Evolutionary conservation across 306 rosid genomes (phyloP), one percentile per base, ranked within the genome.

Genomic region (Myrica gale): DNA sequence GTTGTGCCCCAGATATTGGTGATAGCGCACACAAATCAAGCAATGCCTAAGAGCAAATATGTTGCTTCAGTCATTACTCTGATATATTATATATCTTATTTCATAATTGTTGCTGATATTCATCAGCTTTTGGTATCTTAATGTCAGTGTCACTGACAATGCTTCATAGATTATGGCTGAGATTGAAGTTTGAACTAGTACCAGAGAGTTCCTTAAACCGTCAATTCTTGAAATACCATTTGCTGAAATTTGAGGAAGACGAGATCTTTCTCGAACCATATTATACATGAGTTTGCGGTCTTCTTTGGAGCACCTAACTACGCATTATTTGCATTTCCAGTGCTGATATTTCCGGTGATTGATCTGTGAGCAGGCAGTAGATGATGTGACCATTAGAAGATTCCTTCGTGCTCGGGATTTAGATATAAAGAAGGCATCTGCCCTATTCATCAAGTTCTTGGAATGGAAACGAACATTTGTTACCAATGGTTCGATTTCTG

Each of bases 321-420:
- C 65, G n/a, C 48, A 4, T 72, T 15, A 43, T 20, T 10, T 26
- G 63, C 23, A 21, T 68, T 42, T 68, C 16, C 51, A n/a, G 0
- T 16, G 15, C 2, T 15, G 9, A 53, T 44, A 26, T 56, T 77
- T 53, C 67, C 3, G 3, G 37, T 32, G 37, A 32, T 32, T 32
- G 37, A 32, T 32, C 37, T 71, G 53, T 17, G 46, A 69, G 52
- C 82, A 89, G 94, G 94, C 57, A 69, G 86, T 72, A 41, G 90
- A 89, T 82, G 91, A 87, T 72, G 74, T 76, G 74, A 87, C 69
- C 71, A 73, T 89, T 5, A 84, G 94, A 78, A 87, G 91, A 66
- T 82, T 89, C 70, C 76, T 89, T 79, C 82, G 81, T 1, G 94
- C 94, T 74, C 91, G 91, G 43, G 78, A 74, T 65, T 82, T 85